Base-by-base conservation (phyloP, 192 early-diverging fungal genomes). In the Coemansia brasiliensis region DNA sequence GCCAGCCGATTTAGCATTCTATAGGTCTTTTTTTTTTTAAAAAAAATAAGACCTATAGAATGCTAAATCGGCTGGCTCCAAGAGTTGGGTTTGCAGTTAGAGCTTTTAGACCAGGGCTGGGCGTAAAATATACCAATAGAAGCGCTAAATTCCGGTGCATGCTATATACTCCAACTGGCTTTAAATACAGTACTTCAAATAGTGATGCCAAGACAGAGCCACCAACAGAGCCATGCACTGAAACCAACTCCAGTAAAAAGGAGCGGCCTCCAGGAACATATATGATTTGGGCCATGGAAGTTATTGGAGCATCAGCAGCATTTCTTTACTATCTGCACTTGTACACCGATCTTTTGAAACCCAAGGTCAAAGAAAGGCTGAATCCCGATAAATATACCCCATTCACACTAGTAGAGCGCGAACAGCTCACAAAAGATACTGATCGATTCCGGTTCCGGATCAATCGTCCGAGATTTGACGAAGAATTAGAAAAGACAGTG, bases 371-470 rank as follows among this genome's bases (percentile, higher is more conserved):
- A 4, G 68, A 72, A 21, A 50, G 62, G 0, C 66, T 86, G 2
- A 66, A 69, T 12, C 74, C 68, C 9, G 65, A 74, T 2, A 54
- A 60, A 20, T 90, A 84, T 72, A 82, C 75, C 2, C 79, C 83
- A 13, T 55, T 87, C 24, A 81, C 63, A 2, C 43, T 90, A 1
- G 52, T 57, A 3, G 65, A 82, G 7, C 74, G 80, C 41, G 63
- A 74, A 2, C 53, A 55, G 5, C 53, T 86, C 17, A 82, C 83
- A 11, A 63, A 61, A 1, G 74, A 86, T 27, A 86, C 88, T 1
- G 65, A 69, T 2, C 41, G 81, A 15, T 85, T 86, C 42, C 81
- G 85, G 16, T 84, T 90, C 38, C 60, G 81, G 13, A 57, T 86
- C 2, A 70, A 68, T 41, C 72, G 69, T 3, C 78, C 84, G 7